Conservation (phyloP, 352 stramenopile genomes). For the Peronosclerospora sorghi region DNA sequence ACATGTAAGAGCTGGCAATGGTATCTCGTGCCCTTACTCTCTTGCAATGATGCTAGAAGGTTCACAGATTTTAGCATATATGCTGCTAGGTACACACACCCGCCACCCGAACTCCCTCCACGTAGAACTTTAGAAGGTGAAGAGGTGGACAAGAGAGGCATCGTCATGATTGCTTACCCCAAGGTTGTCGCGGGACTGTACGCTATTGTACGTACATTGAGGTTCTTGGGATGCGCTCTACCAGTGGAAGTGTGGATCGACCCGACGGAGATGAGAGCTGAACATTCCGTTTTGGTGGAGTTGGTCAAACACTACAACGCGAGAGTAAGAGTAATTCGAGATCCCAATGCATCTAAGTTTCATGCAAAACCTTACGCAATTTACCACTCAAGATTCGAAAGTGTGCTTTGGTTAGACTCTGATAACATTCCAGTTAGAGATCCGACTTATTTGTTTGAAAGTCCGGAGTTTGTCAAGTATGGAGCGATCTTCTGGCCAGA, state of each 20-base stretch:
- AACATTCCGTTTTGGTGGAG: conserved; percentile 47
- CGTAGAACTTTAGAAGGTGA: conserved; percentile 1
- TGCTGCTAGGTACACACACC: conserved; percentile 31
- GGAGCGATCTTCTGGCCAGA: conserved; percentile 81
- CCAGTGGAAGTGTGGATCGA: conserved; percentile 61
- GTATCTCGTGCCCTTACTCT: conserved; percentile 38
- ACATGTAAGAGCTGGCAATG: conserved; percentile 67
- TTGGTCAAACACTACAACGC: conserved; percentile 45
- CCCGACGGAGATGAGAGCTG: conserved; percentile 35
- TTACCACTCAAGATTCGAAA: conserved; percentile 65
- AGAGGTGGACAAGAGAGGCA: conserved; percentile 21
- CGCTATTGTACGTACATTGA: conserved; percentile 51
- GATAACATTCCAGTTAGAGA: conserved; percentile 71
- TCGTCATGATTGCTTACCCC: conserved; percentile 64
- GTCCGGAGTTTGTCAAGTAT: conserved; percentile 40
- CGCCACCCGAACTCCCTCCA: conserved; percentile 11
- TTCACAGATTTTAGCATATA: conserved; percentile 67
- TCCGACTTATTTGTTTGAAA: conserved; percentile 73
- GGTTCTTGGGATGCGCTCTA: conserved; percentile 28
- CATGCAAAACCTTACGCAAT: conserved; percentile 70
- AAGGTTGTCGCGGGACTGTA: conserved; percentile 61
- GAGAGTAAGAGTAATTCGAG: conserved; percentile 40
- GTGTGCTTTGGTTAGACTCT: conserved; percentile 70
- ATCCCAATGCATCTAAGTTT: conserved; percentile 35
- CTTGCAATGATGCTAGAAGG: conserved; percentile 40